These are phyloP conservation scores for Geoglossum glabrum DNA, from an alignment of 495 filamentous ascomycete species.

Conservation along the genomic window DNA sequence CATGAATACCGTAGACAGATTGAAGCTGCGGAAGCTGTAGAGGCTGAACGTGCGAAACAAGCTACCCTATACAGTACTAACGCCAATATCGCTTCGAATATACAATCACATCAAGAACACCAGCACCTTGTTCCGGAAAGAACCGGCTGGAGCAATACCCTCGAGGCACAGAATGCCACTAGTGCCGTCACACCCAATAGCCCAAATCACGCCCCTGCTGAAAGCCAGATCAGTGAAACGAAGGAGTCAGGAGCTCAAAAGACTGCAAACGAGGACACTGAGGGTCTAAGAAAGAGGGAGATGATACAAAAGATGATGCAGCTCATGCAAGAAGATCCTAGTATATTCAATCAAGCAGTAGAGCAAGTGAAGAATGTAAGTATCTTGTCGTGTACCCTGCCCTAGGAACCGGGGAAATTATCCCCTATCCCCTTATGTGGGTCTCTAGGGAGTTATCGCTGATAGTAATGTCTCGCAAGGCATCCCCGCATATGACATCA, in stretches of 20 bases:
- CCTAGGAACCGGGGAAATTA: background rate
- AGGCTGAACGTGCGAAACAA: background rate
- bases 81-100: background rate
- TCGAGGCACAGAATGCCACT: background rate
- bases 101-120: background rate
- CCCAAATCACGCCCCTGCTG: background rate
- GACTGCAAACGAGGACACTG: background rate
- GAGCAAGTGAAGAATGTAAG: background rate
- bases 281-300: background rate
- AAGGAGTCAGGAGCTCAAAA: background rate
- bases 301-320: background rate
- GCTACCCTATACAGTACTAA: background rate
- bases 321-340: background rate
- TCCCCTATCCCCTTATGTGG: background rate
- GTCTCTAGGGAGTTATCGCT: background rate
- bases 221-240: background rate
- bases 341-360: background rate
- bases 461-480: background rate
- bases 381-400: background rate
- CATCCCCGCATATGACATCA: background rate
- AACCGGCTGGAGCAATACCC: background rate
- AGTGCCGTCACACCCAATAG: background rate
- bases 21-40: background rate
- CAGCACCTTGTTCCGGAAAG: background rate
- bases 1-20: constrained; percentile 17